These are phyloP conservation scores for Licmophora abbreviata DNA, from an alignment of 108 stramenopile species.

Conservation along the genomic window DNA sequence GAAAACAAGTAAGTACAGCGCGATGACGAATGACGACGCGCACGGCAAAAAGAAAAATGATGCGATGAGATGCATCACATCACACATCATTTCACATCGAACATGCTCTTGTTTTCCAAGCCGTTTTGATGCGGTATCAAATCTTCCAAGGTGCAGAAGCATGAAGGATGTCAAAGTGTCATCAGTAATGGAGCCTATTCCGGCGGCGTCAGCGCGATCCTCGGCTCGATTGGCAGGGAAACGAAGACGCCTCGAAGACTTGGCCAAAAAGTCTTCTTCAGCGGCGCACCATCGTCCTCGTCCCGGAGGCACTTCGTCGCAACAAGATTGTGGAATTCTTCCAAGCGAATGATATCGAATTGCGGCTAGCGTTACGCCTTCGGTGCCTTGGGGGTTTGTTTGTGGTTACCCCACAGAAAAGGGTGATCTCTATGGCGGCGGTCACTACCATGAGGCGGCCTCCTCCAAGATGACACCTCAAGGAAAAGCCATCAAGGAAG, in stretches of 20 bases:
- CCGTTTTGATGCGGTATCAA: too few species aligned
- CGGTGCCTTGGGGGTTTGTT: conserved; percentile 77
- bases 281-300: conserved; percentile 1
- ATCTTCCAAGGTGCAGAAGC: too few species aligned
- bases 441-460: conserved; percentile 61
- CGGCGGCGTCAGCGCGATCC: neutral
- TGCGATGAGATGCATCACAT: too few species aligned
- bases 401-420: conserved; percentile 62
- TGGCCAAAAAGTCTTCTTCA: neutral
- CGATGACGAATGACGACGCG: too few species aligned
- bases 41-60: too few species aligned
- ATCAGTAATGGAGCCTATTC: too few species aligned
- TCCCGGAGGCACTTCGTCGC: neutral
- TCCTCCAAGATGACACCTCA: conserved; percentile 60
- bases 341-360: conserved; percentile 85
- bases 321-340: conserved; percentile 73
- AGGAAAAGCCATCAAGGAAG: conserved; percentile 58
- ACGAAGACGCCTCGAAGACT: neutral
- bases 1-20: too few species aligned
- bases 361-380: conserved; percentile 42
- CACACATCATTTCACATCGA: too few species aligned
- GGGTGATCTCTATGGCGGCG: conserved; percentile 85
- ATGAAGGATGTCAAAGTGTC: too few species aligned
- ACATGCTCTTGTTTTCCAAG: too few species aligned
- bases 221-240: neutral